These are phyloP conservation scores for Scheffersomyces parashehatae DNA, from an alignment of 1,139 yeast genomes.

Conservation along the genomic window DNA sequence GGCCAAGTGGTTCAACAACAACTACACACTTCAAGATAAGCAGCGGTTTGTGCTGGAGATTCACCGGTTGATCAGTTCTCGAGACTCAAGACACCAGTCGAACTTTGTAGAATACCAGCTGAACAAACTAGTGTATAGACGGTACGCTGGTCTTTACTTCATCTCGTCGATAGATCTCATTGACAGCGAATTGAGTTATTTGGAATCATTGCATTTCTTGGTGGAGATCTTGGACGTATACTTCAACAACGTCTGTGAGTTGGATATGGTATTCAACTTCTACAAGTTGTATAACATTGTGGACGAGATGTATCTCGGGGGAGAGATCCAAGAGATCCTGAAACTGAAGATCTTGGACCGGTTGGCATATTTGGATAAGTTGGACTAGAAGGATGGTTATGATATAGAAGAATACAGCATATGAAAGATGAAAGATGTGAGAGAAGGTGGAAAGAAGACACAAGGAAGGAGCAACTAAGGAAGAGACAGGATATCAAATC, in stretches of 20 bases:
- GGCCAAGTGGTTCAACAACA: conserved; percentile 70
- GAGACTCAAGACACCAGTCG: conserved; percentile 83
- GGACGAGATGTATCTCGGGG: conserved; percentile 77
- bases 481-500: background rate
- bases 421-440: background rate
- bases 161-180: conserved; percentile 72
- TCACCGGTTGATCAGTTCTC: conserved; percentile 76
- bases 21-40: conserved; percentile 42
- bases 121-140: conserved; percentile 75
- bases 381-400: conserved; percentile 22
- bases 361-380: conserved; percentile 48
- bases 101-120: conserved; percentile 77
- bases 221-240: conserved; percentile 87
- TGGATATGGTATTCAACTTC: conserved; percentile 83
- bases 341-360: conserved; percentile 58
- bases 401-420: background rate
- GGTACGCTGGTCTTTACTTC: conserved; percentile 92
- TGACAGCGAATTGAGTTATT: conserved; percentile 78
- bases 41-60: conserved; percentile 65
- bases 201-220: conserved; percentile 83
- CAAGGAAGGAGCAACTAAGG: too few species aligned
- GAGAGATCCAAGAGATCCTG: conserved; percentile 76
- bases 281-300: conserved; percentile 68
- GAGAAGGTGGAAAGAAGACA: background rate
- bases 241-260: conserved; percentile 90